Evolutionary conservation across 2,329 filamentous ascomycete species (phyloP).

Genomic region (Aspergillus jensenii): DNA sequence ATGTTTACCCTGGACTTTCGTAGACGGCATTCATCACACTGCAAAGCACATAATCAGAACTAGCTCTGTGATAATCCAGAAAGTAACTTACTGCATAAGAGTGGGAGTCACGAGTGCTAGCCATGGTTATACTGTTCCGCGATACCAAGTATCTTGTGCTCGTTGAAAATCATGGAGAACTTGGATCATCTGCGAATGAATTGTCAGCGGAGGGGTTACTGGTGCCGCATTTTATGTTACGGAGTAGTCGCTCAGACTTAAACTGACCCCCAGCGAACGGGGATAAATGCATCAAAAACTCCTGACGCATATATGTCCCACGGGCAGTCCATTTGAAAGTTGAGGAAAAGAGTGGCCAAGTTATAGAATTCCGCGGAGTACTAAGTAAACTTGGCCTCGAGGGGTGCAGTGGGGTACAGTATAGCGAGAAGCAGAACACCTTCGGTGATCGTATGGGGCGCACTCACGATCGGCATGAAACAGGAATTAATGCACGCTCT

Average conservation of each 20-base stretch:
- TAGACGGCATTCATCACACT: conserved; percentile 43
- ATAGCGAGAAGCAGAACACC: conserved; percentile 11
- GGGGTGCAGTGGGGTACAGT: conserved; percentile 15
- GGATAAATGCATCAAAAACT: neutral
- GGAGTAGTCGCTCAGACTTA: neutral
- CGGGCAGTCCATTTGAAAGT: neutral
- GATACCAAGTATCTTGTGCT: conserved; percentile 26
- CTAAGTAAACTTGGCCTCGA: conserved; percentile 4
- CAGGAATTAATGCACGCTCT: conserved; percentile 18
- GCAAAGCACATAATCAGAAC: conserved; percentile 4
- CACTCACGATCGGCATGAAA: conserved; percentile 37
- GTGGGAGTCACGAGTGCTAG: conserved; percentile 42
- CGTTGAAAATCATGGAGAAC: conserved; percentile 31
- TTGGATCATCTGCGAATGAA: conserved; percentile 30
- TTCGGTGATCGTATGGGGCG: conserved; percentile 14
- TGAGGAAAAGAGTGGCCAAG: neutral
- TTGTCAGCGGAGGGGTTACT: conserved; percentile 19
- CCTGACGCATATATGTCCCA: neutral
- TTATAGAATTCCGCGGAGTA: conserved; percentile 1
- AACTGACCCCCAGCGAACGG: neutral
- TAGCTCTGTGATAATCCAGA: neutral
- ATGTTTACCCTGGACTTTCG: conserved; percentile 39
- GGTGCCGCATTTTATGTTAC: conserved; percentile 1
- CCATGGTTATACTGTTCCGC: conserved; percentile 33
- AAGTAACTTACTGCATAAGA: conserved; percentile 39